Percentiles rank a stretch among this genome's conserved stretches.
Conservation (phyloP, 2,329 filamentous ascomycete genomes). For the Alternaria novae-zelandiae region DNA sequence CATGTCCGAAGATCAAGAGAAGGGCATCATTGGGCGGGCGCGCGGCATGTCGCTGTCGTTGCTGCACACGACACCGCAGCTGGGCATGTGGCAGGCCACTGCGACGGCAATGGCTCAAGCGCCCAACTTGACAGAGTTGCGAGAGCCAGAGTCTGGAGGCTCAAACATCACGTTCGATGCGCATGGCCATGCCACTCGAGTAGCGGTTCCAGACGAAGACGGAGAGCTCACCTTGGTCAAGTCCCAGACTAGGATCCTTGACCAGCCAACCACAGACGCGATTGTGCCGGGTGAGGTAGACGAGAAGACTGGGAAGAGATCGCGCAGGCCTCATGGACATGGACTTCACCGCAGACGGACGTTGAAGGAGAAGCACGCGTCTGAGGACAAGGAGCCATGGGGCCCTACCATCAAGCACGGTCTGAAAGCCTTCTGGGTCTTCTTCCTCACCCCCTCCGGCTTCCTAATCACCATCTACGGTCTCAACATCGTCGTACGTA, state of each 20-base stretch:
- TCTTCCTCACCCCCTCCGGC: slow-evolving; percentile 75
- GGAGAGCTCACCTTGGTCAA: slow-evolving; percentile 11
- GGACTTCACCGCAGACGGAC: neutral
- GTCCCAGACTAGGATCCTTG: slow-evolving; percentile 13
- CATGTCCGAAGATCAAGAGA: slow-evolving; percentile 16
- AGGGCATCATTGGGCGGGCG: slow-evolving; percentile 18
- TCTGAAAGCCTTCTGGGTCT: slow-evolving; percentile 70
- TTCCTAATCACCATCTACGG: slow-evolving; percentile 80
- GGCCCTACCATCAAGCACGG: slow-evolving; percentile 64
- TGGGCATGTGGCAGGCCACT: slow-evolving; percentile 53
- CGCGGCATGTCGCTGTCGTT: slow-evolving; percentile 40
- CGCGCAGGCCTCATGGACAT: neutral
- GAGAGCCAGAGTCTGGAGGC: slow-evolving; percentile 17
- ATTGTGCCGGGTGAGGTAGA: neutral
- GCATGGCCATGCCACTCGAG: slow-evolving; percentile 20
- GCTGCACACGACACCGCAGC: slow-evolving; percentile 44
- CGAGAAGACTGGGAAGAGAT: neutral
- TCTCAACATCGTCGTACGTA: slow-evolving; percentile 69
- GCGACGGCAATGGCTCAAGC: slow-evolving; percentile 49
- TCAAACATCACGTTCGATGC: slow-evolving; percentile 28
- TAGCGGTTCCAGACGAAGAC: slow-evolving; percentile 20
- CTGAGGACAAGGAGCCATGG: slow-evolving; percentile 48
- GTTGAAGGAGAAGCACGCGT: slow-evolving; percentile 30
- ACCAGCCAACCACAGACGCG: neutral
- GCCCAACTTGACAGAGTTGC: slow-evolving; percentile 50